A percentile compares a stretch with the other conserved stretches of the same genome.
Evolutionary conservation across 352 stramenopile genomes (phyloP).

Genomic region (Phytophthora fragariae): DNA sequence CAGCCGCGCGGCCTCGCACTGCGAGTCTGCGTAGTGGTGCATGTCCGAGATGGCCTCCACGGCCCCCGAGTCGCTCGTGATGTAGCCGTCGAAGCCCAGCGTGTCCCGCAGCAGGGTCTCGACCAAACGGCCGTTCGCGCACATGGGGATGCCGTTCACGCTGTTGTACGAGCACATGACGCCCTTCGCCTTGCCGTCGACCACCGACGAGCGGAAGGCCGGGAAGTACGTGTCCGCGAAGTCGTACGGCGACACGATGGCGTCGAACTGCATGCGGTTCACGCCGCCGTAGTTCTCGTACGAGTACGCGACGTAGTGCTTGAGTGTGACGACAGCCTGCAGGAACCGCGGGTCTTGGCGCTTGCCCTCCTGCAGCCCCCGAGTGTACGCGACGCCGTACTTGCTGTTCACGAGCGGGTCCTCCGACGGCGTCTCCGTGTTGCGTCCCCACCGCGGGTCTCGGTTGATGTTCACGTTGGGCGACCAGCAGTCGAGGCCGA

Average conservation of each 20-base stretch:
- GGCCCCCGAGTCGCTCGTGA: constrained; percentile 93
- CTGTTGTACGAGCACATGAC: constrained; percentile 98
- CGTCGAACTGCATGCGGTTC: constrained; percentile 90
- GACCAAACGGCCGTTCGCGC: constrained; percentile 85
- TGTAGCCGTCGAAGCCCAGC: constrained; percentile 94
- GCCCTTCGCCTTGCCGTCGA: constrained; percentile 76
- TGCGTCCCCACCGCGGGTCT: constrained; percentile 94
- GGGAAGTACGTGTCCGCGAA: constrained; percentile 94
- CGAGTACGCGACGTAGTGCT: constrained; percentile 95
- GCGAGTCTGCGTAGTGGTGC: constrained; percentile 75
- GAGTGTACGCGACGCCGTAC: constrained; percentile 93
- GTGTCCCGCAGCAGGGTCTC: constrained; percentile 72
- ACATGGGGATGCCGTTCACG: constrained; percentile 94
- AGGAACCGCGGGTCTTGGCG: constrained; percentile 59
- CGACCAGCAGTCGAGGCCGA: constrained; percentile 93
- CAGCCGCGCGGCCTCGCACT: constrained; percentile 59
- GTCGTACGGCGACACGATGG: constrained; percentile 90
- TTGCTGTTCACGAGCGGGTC: constrained; percentile 92
- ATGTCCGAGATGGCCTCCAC: constrained; percentile 79
- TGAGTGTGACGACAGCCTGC: constrained; percentile 91
- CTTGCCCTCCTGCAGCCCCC: constrained; percentile 85
- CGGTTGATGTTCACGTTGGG: constrained; percentile 97
- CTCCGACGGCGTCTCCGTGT: constrained; percentile 94
- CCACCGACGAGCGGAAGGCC: constrained; percentile 85
- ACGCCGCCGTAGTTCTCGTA: constrained; percentile 79